Evolutionary conservation across 768 basidiomycete genomes (phyloP).

Genomic region (Udeniomyces megalosporus): DNA sequence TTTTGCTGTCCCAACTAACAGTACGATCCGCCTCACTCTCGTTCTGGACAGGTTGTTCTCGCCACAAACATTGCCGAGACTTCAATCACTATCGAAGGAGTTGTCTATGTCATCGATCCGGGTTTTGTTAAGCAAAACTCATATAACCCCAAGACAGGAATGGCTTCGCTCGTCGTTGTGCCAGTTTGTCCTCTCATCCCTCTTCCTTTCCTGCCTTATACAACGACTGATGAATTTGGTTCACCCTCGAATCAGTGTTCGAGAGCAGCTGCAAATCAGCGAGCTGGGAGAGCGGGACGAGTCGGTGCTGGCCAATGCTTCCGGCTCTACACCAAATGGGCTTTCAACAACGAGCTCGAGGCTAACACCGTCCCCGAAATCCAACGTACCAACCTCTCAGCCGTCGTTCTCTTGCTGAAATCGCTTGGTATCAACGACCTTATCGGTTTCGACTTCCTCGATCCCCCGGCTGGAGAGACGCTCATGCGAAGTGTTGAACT

Average conservation of each 20-base stretch:
- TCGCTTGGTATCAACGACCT: constrained; percentile 96
- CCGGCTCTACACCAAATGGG: constrained; percentile 98
- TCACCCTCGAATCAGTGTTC: constrained; percentile 50
- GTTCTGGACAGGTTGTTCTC: constrained; percentile 50
- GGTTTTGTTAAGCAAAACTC: constrained; percentile 99
- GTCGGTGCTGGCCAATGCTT: constrained; percentile 97
- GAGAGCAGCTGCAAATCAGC: constrained; percentile 88
- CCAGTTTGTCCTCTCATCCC: constrained; percentile 48
- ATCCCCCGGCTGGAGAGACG: constrained; percentile 94
- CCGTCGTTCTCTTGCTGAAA: constrained; percentile 87
- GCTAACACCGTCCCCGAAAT: constrained; percentile 97
- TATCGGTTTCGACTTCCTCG: constrained; percentile 95
- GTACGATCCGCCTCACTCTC: not conserved
- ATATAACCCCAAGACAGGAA: constrained; percentile 94
- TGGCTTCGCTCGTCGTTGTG: constrained; percentile 91
- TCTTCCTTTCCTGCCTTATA: not conserved
- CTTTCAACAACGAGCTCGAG: constrained; percentile 85
- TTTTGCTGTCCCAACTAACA: not conserved
- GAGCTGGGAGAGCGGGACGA: constrained; percentile 91
- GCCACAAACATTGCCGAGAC: constrained; percentile 99
- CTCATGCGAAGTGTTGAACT: constrained; percentile 87
- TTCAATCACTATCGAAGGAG: constrained; percentile 96
- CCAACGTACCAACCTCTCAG: constrained; percentile 91
- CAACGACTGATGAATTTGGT: not conserved
- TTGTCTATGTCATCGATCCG: constrained; percentile 97